Conservation (phyloP, 495 filamentous ascomycete genomes). For the Podospora fimiseda region DNA sequence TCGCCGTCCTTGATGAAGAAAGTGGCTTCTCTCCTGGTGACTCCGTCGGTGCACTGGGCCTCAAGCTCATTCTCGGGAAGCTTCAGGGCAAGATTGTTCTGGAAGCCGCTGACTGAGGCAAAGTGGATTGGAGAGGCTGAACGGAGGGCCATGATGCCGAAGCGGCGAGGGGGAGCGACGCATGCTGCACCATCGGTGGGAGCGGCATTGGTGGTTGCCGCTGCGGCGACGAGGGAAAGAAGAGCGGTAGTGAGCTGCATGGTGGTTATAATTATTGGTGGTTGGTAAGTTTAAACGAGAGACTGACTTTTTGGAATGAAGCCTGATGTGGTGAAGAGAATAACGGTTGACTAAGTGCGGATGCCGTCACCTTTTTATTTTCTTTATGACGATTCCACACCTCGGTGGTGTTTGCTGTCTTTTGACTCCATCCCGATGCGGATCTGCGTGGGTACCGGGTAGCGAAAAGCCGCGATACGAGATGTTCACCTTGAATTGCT, state of each 20-base stretch:
- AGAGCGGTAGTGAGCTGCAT: constrained; percentile 18
- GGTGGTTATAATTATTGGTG: too few relatives aligned
- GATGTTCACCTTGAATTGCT: too few relatives aligned
- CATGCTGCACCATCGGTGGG: neutral
- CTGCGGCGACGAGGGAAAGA: constrained; percentile 41
- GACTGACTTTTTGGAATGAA: too few relatives aligned
- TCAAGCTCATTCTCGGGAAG: constrained; percentile 28
- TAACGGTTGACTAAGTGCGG: too few relatives aligned
- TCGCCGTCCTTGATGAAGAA: constrained; percentile 43
- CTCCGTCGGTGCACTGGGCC: constrained; percentile 38
- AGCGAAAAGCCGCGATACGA: too few relatives aligned
- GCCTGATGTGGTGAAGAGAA: too few relatives aligned
- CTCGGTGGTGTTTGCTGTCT: too few relatives aligned
- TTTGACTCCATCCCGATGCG: too few relatives aligned
- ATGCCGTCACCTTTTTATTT: too few relatives aligned
- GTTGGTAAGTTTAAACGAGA: too few relatives aligned
- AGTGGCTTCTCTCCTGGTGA: constrained; percentile 35
- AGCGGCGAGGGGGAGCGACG: constrained; percentile 18
- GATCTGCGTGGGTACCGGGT: too few relatives aligned
- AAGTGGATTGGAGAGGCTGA: constrained; percentile 43
- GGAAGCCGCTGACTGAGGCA: constrained; percentile 33
- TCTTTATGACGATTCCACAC: too few relatives aligned
- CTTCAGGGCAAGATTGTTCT: constrained; percentile 39
- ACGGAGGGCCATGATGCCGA: constrained; percentile 43
- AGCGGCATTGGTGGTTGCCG: constrained; percentile 23